Evolutionary conservation across 805 yeast genomes (phyloP).

Genomic region (Yarrowia porcina): DNA sequence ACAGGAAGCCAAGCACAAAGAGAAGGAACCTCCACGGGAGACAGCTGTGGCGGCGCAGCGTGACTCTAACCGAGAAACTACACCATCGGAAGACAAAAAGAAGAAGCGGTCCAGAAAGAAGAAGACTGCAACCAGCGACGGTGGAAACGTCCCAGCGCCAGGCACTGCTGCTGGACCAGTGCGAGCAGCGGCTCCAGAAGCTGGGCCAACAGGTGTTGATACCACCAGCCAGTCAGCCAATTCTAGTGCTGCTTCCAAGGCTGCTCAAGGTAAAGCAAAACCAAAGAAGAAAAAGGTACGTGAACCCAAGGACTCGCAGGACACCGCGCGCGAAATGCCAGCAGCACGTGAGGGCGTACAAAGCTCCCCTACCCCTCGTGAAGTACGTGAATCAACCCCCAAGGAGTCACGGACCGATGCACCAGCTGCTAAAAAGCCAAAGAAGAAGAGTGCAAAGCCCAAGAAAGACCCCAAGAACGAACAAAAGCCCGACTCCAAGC

Average conservation of each 20-base stretch:
- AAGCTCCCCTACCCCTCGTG: neutral
- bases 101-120: slow-evolving; percentile 15
- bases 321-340: neutral
- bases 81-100: slow-evolving; percentile 11
- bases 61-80: neutral
- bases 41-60: neutral
- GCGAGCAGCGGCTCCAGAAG: no score
- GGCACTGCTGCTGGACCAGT: neutral
- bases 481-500: neutral
- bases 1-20: neutral
- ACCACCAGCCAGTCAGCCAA: neutral
- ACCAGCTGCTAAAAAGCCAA: neutral
- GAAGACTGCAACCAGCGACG: neutral
- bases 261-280: neutral
- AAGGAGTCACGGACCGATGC: neutral
- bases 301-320: neutral
- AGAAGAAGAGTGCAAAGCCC: slow-evolving; percentile 2
- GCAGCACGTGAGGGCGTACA: neutral
- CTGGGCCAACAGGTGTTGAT: no score
- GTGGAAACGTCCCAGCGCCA: no score
- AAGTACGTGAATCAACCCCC: neutral
- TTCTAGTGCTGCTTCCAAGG: neutral
- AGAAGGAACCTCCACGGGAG: neutral
- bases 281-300: neutral
- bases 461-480: neutral